These are phyloP conservation scores for Fusarium anguioides DNA, from an alignment of 2,329 filamentous ascomycete species.

Conservation along the genomic window DNA sequence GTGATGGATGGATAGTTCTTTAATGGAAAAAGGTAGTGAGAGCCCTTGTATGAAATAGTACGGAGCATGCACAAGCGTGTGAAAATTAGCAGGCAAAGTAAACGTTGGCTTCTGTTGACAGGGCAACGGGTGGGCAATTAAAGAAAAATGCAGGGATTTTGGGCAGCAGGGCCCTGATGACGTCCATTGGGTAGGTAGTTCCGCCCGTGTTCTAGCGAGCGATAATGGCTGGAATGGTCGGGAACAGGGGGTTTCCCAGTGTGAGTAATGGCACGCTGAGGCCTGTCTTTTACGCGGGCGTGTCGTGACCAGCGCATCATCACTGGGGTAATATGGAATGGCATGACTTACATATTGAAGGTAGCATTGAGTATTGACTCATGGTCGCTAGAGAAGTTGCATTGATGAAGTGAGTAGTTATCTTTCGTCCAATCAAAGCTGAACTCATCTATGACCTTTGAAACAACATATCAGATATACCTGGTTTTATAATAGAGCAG, in stretches of 20 bases:
- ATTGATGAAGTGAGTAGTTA: neutral
- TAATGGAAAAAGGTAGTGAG: conserved; percentile 21
- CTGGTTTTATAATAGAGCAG: neutral
- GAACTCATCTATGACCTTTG: neutral
- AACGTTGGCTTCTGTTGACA: conserved; percentile 39
- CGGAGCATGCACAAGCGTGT: conserved; percentile 19
- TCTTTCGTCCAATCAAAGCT: conserved; percentile 9
- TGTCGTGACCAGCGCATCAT: conserved; percentile 41
- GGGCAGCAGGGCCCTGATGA: conserved; percentile 20
- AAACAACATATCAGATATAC: conserved; percentile 7
- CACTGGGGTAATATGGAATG: conserved; percentile 38
- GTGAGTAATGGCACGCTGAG: conserved; percentile 35
- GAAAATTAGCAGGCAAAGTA: conserved; percentile 39
- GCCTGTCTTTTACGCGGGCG: conserved; percentile 5
- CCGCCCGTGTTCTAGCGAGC: conserved; percentile 17
- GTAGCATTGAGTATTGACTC: conserved; percentile 9
- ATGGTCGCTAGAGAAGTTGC: neutral
- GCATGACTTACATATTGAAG: conserved; percentile 9
- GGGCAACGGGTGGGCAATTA: conserved; percentile 41
- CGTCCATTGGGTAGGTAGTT: conserved; percentile 13
- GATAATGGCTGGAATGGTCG: conserved; percentile 25
- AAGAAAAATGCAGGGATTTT: conserved; percentile 24
- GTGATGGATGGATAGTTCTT: conserved; percentile 20
- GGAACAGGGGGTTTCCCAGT: conserved; percentile 17
- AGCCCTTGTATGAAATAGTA: conserved; percentile 23